These are phyloP conservation scores for Neoascochyta sp. DNA, from an alignment of 2,329 filamentous ascomycete species.

Conservation along the genomic window DNA sequence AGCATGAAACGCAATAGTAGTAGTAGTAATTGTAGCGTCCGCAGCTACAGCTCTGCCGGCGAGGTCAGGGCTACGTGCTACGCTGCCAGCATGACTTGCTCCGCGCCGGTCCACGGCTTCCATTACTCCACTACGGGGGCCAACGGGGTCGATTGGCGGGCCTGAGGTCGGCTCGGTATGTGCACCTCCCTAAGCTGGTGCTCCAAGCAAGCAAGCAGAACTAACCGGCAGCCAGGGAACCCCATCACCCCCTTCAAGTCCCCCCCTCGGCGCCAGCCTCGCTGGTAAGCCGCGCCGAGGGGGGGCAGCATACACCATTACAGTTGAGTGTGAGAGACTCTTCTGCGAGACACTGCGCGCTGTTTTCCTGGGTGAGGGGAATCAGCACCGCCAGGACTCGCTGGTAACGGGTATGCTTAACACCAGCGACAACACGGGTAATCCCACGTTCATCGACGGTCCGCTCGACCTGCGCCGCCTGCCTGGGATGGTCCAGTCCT, in stretches of 20 bases:
- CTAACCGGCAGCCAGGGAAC: conserved; percentile 57
- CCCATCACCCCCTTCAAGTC: conserved; percentile 81
- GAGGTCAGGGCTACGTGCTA: conserved; percentile 91
- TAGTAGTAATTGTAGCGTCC: conserved; percentile 57
- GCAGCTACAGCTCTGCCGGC: conserved; percentile 60
- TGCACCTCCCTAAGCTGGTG: no score
- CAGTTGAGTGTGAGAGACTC: conserved; percentile 99
- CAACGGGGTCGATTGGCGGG: conserved; percentile 55
- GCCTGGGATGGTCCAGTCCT: conserved; percentile 22
- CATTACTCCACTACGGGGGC: conserved; percentile 94
- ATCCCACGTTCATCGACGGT: conserved; percentile 13
- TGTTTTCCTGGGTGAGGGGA: conserved; percentile 96
- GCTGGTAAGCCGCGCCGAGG: conserved; percentile 56
- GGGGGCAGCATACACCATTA: conserved; percentile 95
- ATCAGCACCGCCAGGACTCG: conserved; percentile 71
- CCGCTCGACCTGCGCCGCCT: conserved; percentile 33
- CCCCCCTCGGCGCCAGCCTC: conserved; percentile 76
- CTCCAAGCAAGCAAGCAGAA: no score
- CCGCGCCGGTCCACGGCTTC: conserved; percentile 71
- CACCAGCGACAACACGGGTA: conserved; percentile 28
- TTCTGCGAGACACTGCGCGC: conserved; percentile 93
- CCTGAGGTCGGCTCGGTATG: conserved; percentile 45
- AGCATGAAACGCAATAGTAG: conserved; percentile 66
- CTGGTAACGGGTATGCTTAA: conserved; percentile 73
- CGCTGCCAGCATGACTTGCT: conserved; percentile 59